These are phyloP conservation scores for Mycena rebaudengoi DNA, from an alignment of 768 basidiomycete genomes.

Conservation along the genomic window DNA sequence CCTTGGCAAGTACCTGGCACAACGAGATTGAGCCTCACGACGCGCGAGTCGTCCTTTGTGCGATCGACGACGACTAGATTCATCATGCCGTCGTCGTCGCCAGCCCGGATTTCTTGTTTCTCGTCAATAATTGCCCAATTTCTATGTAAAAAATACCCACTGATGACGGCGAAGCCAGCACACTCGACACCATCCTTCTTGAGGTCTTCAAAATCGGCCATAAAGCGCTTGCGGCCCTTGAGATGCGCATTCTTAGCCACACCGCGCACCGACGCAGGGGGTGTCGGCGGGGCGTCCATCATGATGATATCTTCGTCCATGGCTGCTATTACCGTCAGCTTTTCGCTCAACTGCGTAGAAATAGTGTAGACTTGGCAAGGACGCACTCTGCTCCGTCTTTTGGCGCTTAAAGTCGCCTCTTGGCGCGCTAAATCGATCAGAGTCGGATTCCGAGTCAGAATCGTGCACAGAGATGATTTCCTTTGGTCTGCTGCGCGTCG, in stretches of 20 bases:
- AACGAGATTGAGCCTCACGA: constrained; percentile 15
- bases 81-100: constrained; percentile 75
- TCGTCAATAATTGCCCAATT: not conserved
- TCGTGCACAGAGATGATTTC: too few species aligned
- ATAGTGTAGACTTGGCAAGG: too few species aligned
- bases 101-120: constrained; percentile 59
- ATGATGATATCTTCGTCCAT: constrained; percentile 25
- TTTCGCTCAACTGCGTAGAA: too few species aligned
- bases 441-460: too few species aligned
- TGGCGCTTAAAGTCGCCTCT: too few species aligned
- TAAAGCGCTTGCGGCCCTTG: constrained; percentile 66
- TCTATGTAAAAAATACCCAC: constrained; percentile 39
- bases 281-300: constrained; percentile 26
- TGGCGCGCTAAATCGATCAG: too few species aligned
- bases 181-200: constrained; percentile 45
- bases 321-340: not conserved
- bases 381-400: too few species aligned
- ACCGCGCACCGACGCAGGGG: constrained; percentile 20
- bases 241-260: constrained; percentile 49
- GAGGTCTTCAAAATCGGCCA: constrained; percentile 63
- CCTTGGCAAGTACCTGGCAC: constrained; percentile 19
- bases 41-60: constrained; percentile 32
- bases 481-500: too few species aligned
- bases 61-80: constrained; percentile 53
- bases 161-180: constrained; percentile 48